Conservation (phyloP, 495 filamentous ascomycete genomes). For the Penicillium cosmopolitanum region DNA sequence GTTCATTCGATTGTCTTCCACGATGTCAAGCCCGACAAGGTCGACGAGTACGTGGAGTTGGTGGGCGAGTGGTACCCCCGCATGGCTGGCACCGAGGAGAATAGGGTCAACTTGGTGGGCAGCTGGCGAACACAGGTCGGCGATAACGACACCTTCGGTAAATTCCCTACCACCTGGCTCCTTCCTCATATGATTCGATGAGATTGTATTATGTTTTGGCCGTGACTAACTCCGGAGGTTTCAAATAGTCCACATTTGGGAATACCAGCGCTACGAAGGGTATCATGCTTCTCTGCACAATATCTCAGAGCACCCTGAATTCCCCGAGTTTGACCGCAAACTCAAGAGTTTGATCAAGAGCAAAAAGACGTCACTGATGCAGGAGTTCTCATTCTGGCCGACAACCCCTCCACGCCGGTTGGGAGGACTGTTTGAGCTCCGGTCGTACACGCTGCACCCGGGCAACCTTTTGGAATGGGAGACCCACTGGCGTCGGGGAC, state of each 20-base stretch:
- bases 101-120: conserved; percentile 93
- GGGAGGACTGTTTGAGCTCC: conserved; percentile 93
- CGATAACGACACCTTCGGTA: conserved; percentile 97
- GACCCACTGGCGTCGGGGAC: conserved; percentile 92
- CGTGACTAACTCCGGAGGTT: neutral
- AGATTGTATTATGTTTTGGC: too few relatives aligned
- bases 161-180: conserved; percentile 1
- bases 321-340: conserved; percentile 76
- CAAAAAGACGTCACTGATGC: conserved; percentile 92
- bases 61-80: conserved; percentile 92
- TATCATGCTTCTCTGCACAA: conserved; percentile 90
- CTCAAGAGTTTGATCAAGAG: conserved; percentile 78
- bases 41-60: conserved; percentile 90
- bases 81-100: conserved; percentile 78
- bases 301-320: conserved; percentile 79
- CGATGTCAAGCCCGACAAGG: conserved; percentile 91
- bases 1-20: conserved; percentile 98
- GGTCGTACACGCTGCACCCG: conserved; percentile 94
- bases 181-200: neutral
- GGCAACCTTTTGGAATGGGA: conserved; percentile 98
- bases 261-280: conserved; percentile 96
- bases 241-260: conserved; percentile 88
- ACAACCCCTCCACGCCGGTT: conserved; percentile 87
- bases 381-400: conserved; percentile 99
- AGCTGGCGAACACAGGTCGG: conserved; percentile 99